Evolutionary conservation across 2,329 filamentous ascomycete species (phyloP), one percentile per base, ranked within the genome.

Genomic region (Colletotrichum cuscutae): DNA sequence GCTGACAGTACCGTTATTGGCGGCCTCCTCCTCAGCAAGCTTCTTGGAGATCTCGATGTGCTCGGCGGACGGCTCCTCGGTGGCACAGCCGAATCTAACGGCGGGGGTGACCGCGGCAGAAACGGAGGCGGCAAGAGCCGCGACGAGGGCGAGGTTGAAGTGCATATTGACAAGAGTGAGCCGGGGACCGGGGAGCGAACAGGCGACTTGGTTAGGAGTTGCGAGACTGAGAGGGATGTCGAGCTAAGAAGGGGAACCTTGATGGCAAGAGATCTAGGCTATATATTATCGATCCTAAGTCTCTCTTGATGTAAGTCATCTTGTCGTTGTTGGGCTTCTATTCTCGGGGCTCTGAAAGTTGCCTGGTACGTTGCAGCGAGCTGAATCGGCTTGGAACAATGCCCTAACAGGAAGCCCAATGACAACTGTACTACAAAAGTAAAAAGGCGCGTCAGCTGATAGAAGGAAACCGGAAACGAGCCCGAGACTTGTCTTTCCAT

Each of bases 1-100:
- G 30, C 72, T 63, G n/a, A 76, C 75, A 46, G 77, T 75, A 54
- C 70, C 53, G 32, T 67, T 49, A 6, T 64, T 30, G 35, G 19
- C 26, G n/a, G 49, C 62, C 66, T 78, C 77, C 57, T 76, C 28
- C 46, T 65, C 63, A 22, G 75, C 75, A 24, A 78, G 63, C 46
- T 63, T 71, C 59, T 74, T 60, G 57, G 75, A 71, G 52, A 77
- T 68, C 42, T 66, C 69, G 59, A 72, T 54, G 22, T 73, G 66
- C 66, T 71, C 67, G 9, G 30, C 28, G 22, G 37, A 65, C 11
- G 66, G 66, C 1, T 63, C 66, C 12, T 37, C 46, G 30, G 66
- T 65, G 28, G 24, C 13, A 24, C 70, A 68, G 42, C 69, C 58
- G 32, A 68, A 46, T 35, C 57, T 49, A 19, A 42, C 13, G 24